These are phyloP conservation scores for Hysterangium stoloniferum DNA, from an alignment of 768 basidiomycete genomes.

Conservation along the genomic window DNA sequence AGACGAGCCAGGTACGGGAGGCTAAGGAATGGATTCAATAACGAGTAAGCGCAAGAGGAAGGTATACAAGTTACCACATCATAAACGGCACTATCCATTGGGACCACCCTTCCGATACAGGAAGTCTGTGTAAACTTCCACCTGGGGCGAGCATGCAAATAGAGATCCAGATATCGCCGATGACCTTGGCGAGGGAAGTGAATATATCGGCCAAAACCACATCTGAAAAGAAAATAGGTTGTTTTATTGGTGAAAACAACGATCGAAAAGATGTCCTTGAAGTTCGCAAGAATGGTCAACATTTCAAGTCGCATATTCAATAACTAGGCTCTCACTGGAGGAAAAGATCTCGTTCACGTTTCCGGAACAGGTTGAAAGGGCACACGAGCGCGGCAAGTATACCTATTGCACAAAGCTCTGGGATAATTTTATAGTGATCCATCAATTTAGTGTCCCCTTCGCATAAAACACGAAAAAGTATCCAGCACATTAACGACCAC, in stretches of 20 bases:
- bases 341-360: slow-evolving; percentile 69
- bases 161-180: slow-evolving; percentile 91
- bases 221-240: slow-evolving; percentile 79
- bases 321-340: slow-evolving; percentile 49
- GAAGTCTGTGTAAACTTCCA: slow-evolving; percentile 61
- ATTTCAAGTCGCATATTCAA: slow-evolving; percentile 4
- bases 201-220: slow-evolving; percentile 92
- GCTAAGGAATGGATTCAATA: slow-evolving; percentile 38
- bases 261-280: slow-evolving; percentile 69
- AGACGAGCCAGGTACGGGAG: slow-evolving; percentile 87
- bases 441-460: slow-evolving; percentile 49
- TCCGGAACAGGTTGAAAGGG: slow-evolving; percentile 61
- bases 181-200: slow-evolving; percentile 94
- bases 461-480: slow-evolving; percentile 53
- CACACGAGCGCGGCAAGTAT: slow-evolving; percentile 50
- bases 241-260: slow-evolving; percentile 50
- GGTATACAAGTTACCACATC: slow-evolving; percentile 62
- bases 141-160: slow-evolving; percentile 80
- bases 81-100: slow-evolving; percentile 75
- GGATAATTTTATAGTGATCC: slow-evolving; percentile 71
- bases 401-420: slow-evolving; percentile 56
- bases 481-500: slow-evolving; percentile 64
- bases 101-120: slow-evolving; percentile 52
- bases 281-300: slow-evolving; percentile 3
- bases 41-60: too few species aligned